Conservation (phyloP, 192 early-diverging fungal genomes). For the Coemansia sp. region DNA sequence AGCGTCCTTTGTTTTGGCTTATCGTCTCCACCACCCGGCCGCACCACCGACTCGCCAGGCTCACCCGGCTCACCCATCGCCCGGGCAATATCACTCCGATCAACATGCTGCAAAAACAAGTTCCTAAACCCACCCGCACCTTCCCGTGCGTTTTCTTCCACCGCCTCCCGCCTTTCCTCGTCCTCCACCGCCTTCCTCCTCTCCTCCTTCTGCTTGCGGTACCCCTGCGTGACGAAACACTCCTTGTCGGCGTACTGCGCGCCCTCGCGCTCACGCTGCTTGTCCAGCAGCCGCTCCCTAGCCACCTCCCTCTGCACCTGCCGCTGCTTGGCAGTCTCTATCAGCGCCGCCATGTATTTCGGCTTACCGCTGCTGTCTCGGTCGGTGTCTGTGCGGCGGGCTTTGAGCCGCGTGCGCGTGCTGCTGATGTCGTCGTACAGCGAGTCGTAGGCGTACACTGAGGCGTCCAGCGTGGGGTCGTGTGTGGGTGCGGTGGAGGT, state of each 20-base stretch:
- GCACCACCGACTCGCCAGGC: neutral
- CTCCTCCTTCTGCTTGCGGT: slow-evolving; percentile 45
- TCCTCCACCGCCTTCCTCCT: slow-evolving; percentile 24
- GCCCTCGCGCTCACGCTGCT: slow-evolving; percentile 38
- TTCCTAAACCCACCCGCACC: slow-evolving; percentile 20
- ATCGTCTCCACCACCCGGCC: neutral
- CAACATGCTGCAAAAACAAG: slow-evolving; percentile 46
- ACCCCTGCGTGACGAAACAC: slow-evolving; percentile 36
- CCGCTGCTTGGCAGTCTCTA: slow-evolving; percentile 40
- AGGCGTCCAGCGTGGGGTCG: slow-evolving; percentile 10
- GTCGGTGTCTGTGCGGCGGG: slow-evolving; percentile 13
- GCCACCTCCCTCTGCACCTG: slow-evolving; percentile 38
- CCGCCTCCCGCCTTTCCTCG: slow-evolving; percentile 21
- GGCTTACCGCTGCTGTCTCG: too few species aligned
- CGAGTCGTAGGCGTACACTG: slow-evolving; percentile 44
- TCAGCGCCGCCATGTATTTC: slow-evolving; percentile 45
- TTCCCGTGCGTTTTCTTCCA: slow-evolving; percentile 11
- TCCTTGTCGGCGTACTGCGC: slow-evolving; percentile 42
- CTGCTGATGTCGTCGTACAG: slow-evolving; percentile 27
- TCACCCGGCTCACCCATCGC: neutral
- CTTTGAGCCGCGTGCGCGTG: slow-evolving; percentile 14
- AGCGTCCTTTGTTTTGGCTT: neutral
- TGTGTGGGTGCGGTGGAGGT: too few species aligned
- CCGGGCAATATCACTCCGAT: slow-evolving; percentile 55
- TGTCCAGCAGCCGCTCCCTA: slow-evolving; percentile 30